Evolutionary conservation across 1,139 yeast genomes (phyloP).

Genomic region (Zygoascus sp.): DNA sequence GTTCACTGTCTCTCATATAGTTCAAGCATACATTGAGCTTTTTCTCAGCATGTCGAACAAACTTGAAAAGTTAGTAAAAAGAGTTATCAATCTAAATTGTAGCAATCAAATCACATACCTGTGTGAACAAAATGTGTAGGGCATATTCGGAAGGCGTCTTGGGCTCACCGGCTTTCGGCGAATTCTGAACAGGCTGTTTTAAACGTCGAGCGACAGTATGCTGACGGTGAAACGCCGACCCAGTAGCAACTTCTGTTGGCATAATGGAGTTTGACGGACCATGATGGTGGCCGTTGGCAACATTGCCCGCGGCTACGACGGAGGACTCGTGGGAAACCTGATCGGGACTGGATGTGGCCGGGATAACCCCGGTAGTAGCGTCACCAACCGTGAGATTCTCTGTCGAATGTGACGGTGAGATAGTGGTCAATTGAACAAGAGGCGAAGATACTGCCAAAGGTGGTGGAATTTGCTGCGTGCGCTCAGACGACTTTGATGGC

Average conservation of each 20-base stretch:
- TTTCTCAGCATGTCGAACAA: constrained; percentile 88
- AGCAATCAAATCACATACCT: constrained; percentile 32
- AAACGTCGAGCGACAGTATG: not conserved
- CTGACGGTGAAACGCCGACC: not conserved
- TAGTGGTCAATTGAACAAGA: not conserved
- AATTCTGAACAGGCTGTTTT: not conserved
- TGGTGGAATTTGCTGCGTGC: constrained; percentile 4
- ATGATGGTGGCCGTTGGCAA: not conserved
- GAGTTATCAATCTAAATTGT: not conserved
- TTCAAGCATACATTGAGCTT: constrained; percentile 73
- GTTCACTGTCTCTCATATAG: constrained; percentile 65
- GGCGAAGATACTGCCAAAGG: not conserved
- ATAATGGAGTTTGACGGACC: not conserved
- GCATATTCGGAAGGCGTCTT: constrained; percentile 93
- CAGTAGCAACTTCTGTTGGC: not conserved
- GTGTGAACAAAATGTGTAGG: constrained; percentile 87
- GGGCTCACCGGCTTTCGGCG: constrained; percentile 25
- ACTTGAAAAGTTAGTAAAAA: constrained; percentile 30
- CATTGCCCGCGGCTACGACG: not conserved
- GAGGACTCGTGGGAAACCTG: not conserved
- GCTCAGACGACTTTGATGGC: constrained; percentile 7
- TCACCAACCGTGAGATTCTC: not conserved
- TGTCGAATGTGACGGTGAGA: not conserved
- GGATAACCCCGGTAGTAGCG: not conserved
- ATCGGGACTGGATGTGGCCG: not conserved